A percentile compares a stretch with the other conserved stretches of the same genome.
Conservation (phyloP, 2,329 filamentous ascomycete genomes). For the Thelonectria discophora region DNA sequence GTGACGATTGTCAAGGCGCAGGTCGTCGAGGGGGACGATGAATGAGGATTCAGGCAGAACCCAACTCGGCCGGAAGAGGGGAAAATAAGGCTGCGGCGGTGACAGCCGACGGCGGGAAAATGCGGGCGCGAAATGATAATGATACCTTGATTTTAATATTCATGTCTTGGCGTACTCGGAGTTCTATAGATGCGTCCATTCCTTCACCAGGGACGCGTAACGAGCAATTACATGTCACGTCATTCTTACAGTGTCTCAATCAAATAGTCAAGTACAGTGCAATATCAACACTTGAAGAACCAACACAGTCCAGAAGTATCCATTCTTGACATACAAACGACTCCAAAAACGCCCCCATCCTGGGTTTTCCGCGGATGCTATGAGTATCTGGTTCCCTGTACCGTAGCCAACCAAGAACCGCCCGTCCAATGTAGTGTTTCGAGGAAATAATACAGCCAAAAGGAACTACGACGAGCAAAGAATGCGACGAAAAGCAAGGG, state of each 20-base stretch:
- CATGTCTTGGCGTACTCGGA: conserved; percentile 21
- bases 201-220: not conserved
- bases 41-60: conserved; percentile 37
- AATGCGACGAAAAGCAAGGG: conserved; percentile 1
- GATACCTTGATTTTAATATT: conserved; percentile 7
- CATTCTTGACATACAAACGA: conserved; percentile 38
- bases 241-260: conserved; percentile 1
- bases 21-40: conserved; percentile 69
- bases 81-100: not conserved
- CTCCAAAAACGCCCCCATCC: conserved; percentile 43
- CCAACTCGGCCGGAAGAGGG: too few species aligned
- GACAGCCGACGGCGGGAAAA: too few species aligned
- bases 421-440: conserved; percentile 41
- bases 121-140: conserved; percentile 3
- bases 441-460: conserved; percentile 39
- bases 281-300: not conserved
- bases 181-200: conserved; percentile 8
- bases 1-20: conserved; percentile 80
- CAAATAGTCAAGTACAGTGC: not conserved
- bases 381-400: conserved; percentile 40
- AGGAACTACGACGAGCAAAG: conserved; percentile 24
- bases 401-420: conserved; percentile 39
- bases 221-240: conserved; percentile 17
- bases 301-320: conserved; percentile 22
- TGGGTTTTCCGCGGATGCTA: conserved; percentile 41